phyloP scores from a whole-genome alignment of 2,329 filamentous ascomycete species.

The Paecilomyces sp. region DNA sequence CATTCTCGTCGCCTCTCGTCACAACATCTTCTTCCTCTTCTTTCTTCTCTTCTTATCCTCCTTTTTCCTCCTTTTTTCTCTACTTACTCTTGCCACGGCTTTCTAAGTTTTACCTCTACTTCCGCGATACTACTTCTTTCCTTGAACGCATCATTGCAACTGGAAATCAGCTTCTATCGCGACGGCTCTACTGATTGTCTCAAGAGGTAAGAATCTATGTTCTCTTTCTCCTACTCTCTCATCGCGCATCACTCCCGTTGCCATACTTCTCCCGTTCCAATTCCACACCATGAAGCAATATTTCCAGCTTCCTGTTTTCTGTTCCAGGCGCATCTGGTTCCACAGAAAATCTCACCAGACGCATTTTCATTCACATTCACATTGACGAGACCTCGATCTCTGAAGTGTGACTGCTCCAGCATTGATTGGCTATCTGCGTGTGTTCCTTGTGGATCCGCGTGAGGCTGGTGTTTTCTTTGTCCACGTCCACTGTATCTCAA shows the following conservation, averaged over 20 bases:
- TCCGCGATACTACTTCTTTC: constrained; percentile 1
- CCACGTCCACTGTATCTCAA: background rate
- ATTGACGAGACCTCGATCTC: background rate
- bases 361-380: background rate
- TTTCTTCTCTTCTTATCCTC: background rate
- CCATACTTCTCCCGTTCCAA: background rate
- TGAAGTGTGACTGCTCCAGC: background rate
- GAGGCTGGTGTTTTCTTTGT: background rate
- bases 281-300: background rate
- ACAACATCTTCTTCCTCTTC: background rate
- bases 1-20: background rate
- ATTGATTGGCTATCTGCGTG: background rate
- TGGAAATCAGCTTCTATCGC: background rate
- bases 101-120: constrained; percentile 9
- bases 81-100: constrained; percentile 6
- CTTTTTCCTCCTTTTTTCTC: constrained; percentile 4
- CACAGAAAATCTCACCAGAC: background rate
- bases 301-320: background rate
- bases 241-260: background rate
- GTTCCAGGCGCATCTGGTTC: background rate
- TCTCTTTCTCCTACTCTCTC: background rate
- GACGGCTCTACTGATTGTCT: background rate
- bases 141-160: background rate
- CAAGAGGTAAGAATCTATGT: background rate
- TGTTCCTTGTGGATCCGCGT: background rate